These are phyloP conservation scores for Endothia cerciana DNA, from an alignment of 2,329 filamentous ascomycete species.

Conservation along the genomic window DNA sequence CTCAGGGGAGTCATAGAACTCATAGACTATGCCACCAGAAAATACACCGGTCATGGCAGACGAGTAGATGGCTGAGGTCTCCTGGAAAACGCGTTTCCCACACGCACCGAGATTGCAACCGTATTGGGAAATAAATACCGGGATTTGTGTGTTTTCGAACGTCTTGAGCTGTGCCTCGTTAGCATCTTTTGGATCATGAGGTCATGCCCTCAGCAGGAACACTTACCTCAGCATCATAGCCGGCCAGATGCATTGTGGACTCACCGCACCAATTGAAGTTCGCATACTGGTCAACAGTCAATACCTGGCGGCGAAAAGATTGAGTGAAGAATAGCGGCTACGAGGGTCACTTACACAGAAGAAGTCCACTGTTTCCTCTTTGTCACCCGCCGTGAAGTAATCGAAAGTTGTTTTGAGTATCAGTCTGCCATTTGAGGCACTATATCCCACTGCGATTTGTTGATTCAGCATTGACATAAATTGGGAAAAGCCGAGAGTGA, in stretches of 20 bases:
- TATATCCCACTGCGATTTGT: constrained; percentile 17
- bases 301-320: not conserved
- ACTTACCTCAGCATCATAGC: constrained; percentile 47
- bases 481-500: not conserved
- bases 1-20: constrained; percentile 59
- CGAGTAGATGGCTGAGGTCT: constrained; percentile 60
- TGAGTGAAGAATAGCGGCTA: too few relatives aligned
- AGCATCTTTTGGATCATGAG: not conserved
- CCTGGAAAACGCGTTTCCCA: constrained; percentile 57
- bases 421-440: constrained; percentile 24
- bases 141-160: constrained; percentile 57
- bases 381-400: constrained; percentile 27
- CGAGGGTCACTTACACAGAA: constrained; percentile 23
- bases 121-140: constrained; percentile 68
- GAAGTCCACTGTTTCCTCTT: constrained; percentile 29
- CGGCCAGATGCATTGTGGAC: constrained; percentile 53
- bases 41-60: constrained; percentile 57
- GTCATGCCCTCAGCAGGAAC: not conserved
- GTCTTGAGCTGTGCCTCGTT: constrained; percentile 42
- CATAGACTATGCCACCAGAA: constrained; percentile 64
- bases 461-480: not conserved
- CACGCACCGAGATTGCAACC: constrained; percentile 55
- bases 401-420: constrained; percentile 26
- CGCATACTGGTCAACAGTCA: constrained; percentile 43
- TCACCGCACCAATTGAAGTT: constrained; percentile 62